These are phyloP conservation scores for Pichia thaimueangensis DNA, from an alignment of 805 yeast genomes.

Conservation along the genomic window DNA sequence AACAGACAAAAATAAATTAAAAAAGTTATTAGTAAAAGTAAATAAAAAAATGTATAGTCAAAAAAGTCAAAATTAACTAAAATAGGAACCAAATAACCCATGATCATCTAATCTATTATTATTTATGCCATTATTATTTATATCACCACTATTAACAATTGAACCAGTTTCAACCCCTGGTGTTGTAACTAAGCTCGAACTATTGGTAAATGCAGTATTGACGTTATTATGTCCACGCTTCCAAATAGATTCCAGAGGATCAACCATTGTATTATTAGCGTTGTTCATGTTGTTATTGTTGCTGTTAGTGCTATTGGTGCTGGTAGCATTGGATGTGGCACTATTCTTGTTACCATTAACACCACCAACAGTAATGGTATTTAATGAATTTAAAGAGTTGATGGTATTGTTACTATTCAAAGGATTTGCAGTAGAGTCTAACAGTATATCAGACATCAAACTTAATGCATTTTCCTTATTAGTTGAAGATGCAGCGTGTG, in stretches of 20 bases:
- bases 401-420: neutral
- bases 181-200: neutral
- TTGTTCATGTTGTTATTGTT: neutral
- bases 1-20: neutral
- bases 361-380: neutral
- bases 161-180: neutral
- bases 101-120: slow-evolving; percentile 1
- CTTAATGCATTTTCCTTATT: neutral
- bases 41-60: neutral
- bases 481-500: neutral
- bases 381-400: neutral
- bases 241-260: slow-evolving; percentile 17
- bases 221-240: slow-evolving; percentile 10
- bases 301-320: neutral
- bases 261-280: slow-evolving; percentile 10
- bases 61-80: slow-evolving; percentile 6
- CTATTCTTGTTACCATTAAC: neutral
- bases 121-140: neutral
- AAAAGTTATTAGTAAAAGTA: neutral
- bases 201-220: neutral
- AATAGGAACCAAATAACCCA: slow-evolving; percentile 8
- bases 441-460: neutral
- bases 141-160: neutral
- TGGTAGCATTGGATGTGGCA: neutral
- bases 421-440: neutral